phyloP scores from a whole-genome alignment of 352 stramenopile species.

The Pythium monospermum region DNA sequence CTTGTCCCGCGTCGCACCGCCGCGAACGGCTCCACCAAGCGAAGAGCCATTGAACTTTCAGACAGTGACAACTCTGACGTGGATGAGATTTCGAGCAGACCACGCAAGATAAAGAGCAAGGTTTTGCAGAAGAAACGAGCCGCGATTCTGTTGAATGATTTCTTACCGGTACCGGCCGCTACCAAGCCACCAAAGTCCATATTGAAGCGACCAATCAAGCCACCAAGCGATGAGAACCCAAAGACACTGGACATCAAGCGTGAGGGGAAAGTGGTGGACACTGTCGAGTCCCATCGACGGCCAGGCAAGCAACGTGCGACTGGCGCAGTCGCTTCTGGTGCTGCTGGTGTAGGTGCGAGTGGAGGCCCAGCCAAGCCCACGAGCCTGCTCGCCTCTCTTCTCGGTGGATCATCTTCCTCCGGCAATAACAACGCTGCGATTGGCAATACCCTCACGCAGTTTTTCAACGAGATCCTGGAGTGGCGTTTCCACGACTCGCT shows the following conservation, averaged over 20 bases:
- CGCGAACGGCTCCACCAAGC: constrained; percentile 27
- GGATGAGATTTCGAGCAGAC: constrained; percentile 24
- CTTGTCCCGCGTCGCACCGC: not conserved
- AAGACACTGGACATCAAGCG: constrained; percentile 1
- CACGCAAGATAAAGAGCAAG: no score
- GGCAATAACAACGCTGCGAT: constrained; percentile 7
- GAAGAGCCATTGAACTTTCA: constrained; percentile 34
- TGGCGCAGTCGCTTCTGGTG: constrained; percentile 6
- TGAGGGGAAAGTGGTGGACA: constrained; percentile 21
- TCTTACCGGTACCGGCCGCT: not conserved
- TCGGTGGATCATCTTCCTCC: no score
- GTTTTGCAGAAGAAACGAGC: constrained; percentile 12
- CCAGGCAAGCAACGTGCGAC: constrained; percentile 45
- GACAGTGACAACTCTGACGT: constrained; percentile 52
- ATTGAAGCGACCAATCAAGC: constrained; percentile 30
- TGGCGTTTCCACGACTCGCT: constrained; percentile 74
- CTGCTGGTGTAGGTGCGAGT: no score
- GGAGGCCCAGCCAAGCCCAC: no score
- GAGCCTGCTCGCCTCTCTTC: constrained; percentile 8
- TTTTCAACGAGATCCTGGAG: constrained; percentile 81
- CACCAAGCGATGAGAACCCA: constrained; percentile 7
- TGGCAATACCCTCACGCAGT: constrained; percentile 68
- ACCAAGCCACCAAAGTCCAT: constrained; percentile 31
- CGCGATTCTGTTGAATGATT: not conserved
- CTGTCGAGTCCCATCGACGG: constrained; percentile 52